These are phyloP conservation scores for Termitomyces sp. DNA, from an alignment of 768 basidiomycete genomes.

Conservation along the genomic window DNA sequence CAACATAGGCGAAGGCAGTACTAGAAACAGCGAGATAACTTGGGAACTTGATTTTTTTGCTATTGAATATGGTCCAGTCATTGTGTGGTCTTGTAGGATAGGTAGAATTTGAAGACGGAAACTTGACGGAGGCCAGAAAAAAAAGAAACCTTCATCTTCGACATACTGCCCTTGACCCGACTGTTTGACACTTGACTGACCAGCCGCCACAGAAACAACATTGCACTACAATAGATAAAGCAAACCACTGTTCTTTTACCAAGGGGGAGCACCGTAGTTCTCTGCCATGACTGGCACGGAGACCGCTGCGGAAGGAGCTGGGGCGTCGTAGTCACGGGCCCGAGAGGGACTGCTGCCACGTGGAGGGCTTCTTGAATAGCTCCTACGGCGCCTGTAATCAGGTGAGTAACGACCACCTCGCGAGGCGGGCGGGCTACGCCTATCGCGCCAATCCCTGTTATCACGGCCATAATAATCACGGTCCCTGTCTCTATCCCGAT, in stretches of 20 bases:
- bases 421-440: conserved; percentile 65
- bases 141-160: conserved; percentile 36
- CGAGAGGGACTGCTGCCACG: conserved; percentile 55
- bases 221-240: conserved; percentile 7
- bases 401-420: conserved; percentile 69
- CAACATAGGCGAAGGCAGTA: conserved; percentile 45
- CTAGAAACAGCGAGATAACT: conserved; percentile 55
- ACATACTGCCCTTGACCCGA: conserved; percentile 37
- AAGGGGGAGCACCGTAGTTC: conserved; percentile 51
- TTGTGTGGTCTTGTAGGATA: conserved; percentile 36
- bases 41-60: conserved; percentile 56
- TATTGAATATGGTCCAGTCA: conserved; percentile 48
- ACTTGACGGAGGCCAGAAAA: conserved; percentile 38
- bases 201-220: conserved; percentile 18
- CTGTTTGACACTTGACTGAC: conserved; percentile 20
- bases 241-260: conserved; percentile 6
- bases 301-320: conserved; percentile 26
- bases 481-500: conserved; percentile 47
- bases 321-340: conserved; percentile 30
- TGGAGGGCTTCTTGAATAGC: conserved; percentile 77
- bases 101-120: conserved; percentile 23
- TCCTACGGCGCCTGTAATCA: conserved; percentile 68
- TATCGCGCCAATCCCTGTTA: conserved; percentile 72
- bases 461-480: conserved; percentile 66
- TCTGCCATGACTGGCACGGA: conserved; percentile 30